Percentiles rank a stretch among this genome's conserved stretches.
phyloP scores from a whole-genome alignment of 2,329 filamentous ascomycete species.

The Davidsoniella virescens region DNA sequence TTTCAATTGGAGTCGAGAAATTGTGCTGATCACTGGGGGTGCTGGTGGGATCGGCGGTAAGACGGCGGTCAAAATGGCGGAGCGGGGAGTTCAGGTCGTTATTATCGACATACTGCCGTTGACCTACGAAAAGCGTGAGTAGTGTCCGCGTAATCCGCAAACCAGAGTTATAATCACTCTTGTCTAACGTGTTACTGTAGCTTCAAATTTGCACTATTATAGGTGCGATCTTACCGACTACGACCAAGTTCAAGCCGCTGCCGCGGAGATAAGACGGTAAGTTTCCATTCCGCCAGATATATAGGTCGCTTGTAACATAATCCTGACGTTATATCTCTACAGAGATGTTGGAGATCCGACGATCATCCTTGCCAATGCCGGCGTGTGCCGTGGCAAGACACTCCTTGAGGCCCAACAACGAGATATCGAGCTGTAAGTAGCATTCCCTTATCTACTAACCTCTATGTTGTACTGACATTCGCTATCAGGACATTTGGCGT shows the following conservation, averaged over 20 bases:
- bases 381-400: conserved; percentile 32
- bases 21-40: conserved; percentile 44
- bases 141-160: not conserved
- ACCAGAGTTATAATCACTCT: not conserved
- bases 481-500: conserved; percentile 34
- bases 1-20: conserved; percentile 37
- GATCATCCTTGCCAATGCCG: conserved; percentile 38
- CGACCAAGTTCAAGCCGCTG: conserved; percentile 26
- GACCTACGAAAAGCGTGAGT: conserved; percentile 25
- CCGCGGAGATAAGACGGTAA: conserved; percentile 21
- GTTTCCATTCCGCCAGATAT: not conserved
- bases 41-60: conserved; percentile 41
- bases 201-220: conserved; percentile 31
- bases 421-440: conserved; percentile 22
- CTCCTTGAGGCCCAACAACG: conserved; percentile 32
- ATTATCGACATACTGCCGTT: conserved; percentile 38
- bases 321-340: not conserved
- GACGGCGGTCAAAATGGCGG: conserved; percentile 34
- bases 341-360: conserved; percentile 25
- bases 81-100: conserved; percentile 36
- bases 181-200: conserved; percentile 7
- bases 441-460: not conserved
- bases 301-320: not conserved
- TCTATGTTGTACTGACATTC: not conserved
- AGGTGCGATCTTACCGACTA: conserved; percentile 38